Conservation (phyloP, 768 basidiomycete species). For the Agrocybe praecox region DNA sequence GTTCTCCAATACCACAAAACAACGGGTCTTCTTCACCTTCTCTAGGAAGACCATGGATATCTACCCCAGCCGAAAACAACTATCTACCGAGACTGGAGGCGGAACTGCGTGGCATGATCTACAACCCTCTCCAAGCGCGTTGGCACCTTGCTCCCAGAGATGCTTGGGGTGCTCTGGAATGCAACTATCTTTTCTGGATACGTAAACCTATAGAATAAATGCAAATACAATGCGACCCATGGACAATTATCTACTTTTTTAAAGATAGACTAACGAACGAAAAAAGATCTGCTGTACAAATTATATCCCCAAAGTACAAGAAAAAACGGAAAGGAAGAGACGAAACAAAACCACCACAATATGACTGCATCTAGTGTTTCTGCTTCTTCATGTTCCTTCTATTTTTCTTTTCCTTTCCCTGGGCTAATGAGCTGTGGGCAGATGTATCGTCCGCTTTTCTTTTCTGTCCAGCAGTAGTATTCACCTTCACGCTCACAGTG, state of each 20-base stretch:
- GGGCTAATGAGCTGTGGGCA: conserved; percentile 16
- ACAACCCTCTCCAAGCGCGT: conserved; percentile 66
- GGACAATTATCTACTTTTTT: not conserved
- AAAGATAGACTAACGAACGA: not conserved
- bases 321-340: not conserved
- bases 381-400: conserved; percentile 50
- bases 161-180: conserved; percentile 54
- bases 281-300: not conserved
- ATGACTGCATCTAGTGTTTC: conserved; percentile 42
- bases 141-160: conserved; percentile 73
- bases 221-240: not conserved
- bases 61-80: conserved; percentile 43
- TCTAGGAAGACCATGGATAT: conserved; percentile 57
- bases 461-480: conserved; percentile 47
- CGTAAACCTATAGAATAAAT: conserved; percentile 52
- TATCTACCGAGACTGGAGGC: conserved; percentile 66
- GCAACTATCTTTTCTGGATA: conserved; percentile 91
- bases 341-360: too few relatives aligned
- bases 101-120: conserved; percentile 79
- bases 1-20: conserved; percentile 21
- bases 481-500: conserved; percentile 75
- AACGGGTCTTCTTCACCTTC: conserved; percentile 10
- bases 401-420: conserved; percentile 46
- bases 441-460: conserved; percentile 48
- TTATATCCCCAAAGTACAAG: not conserved